phyloP scores from a whole-genome alignment of 805 yeast genomes.

The Monosporozyma siamensis region DNA sequence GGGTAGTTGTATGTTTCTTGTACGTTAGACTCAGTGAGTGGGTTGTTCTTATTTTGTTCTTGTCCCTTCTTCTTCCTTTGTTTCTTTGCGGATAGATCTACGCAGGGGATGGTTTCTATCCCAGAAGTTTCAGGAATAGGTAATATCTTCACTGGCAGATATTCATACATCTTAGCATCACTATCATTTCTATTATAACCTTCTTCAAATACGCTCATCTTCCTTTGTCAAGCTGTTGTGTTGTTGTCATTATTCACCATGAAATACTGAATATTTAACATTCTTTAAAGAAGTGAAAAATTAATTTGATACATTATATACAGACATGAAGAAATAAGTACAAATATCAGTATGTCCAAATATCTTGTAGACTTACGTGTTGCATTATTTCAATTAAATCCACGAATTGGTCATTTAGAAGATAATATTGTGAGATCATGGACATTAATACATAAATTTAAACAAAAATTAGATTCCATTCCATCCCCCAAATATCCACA shows the following conservation, averaged over 20 bases:
- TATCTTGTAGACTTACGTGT: constrained; percentile 40
- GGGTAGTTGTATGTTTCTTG: not conserved
- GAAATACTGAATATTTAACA: not conserved
- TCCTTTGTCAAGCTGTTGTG: no score
- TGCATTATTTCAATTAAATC: constrained; percentile 62
- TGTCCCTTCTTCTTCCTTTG: not conserved
- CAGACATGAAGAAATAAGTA: no score
- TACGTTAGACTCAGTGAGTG: constrained; percentile 3
- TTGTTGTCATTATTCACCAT: no score
- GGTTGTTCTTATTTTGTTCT: not conserved
- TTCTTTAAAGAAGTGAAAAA: no score
- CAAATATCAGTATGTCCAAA: constrained; percentile 1
- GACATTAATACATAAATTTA: constrained; percentile 29
- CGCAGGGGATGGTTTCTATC: not conserved
- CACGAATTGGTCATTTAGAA: constrained; percentile 49
- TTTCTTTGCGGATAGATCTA: not conserved
- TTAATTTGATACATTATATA: no score
- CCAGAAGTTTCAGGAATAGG: no score
- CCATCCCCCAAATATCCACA: constrained; percentile 36
- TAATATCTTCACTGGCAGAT: not conserved
- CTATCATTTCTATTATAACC: constrained; percentile 6
- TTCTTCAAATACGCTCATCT: constrained; percentile 4
- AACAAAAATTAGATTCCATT: constrained; percentile 7
- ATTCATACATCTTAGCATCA: not conserved
- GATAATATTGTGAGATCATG: constrained; percentile 44